phyloP scores from a whole-genome alignment of 768 basidiomycete genomes.

The Termitomyces sp. region DNA sequence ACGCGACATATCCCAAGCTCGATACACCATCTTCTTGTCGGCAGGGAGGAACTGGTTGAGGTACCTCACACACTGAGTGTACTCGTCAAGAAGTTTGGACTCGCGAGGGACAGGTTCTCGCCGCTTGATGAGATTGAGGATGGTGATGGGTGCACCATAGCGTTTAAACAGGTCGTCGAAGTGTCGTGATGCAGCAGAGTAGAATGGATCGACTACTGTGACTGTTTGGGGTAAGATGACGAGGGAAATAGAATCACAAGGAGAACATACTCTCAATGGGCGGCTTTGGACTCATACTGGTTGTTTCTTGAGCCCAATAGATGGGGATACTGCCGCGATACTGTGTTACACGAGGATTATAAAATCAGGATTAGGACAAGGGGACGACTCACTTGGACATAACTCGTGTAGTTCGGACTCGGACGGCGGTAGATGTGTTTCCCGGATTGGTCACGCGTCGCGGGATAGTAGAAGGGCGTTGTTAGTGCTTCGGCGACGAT shows the following conservation, averaged over 20 bases:
- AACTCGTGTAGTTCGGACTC: conserved; percentile 89
- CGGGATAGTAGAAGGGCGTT: conserved; percentile 83
- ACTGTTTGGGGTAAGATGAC: conserved; percentile 43
- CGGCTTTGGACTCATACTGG: conserved; percentile 86
- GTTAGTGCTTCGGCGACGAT: conserved; percentile 90
- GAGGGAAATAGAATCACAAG: not conserved
- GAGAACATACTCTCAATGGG: conserved; percentile 85
- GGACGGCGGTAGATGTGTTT: conserved; percentile 46
- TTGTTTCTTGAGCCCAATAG: conserved; percentile 95
- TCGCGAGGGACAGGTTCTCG: conserved; percentile 79
- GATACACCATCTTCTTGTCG: conserved; percentile 84
- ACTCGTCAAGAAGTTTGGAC: conserved; percentile 86
- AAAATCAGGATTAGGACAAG: not conserved
- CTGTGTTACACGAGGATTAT: conserved; percentile 30
- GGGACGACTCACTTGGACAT: conserved; percentile 66
- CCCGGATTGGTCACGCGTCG: conserved; percentile 29
- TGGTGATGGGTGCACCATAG: conserved; percentile 87
- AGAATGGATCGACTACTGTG: conserved; percentile 92
- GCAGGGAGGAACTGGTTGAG: conserved; percentile 93
- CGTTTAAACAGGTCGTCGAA: conserved; percentile 88
- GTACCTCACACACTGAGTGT: conserved; percentile 87
- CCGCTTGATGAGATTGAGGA: conserved; percentile 93
- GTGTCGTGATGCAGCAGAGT: conserved; percentile 87
- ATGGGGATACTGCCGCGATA: conserved; percentile 95
- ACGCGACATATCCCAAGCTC: conserved; percentile 94